A percentile compares a stretch with the other conserved stretches of the same genome.
These are phyloP conservation scores for Nemania sp. DNA, from an alignment of 2,329 filamentous ascomycete species.

Conservation along the genomic window DNA sequence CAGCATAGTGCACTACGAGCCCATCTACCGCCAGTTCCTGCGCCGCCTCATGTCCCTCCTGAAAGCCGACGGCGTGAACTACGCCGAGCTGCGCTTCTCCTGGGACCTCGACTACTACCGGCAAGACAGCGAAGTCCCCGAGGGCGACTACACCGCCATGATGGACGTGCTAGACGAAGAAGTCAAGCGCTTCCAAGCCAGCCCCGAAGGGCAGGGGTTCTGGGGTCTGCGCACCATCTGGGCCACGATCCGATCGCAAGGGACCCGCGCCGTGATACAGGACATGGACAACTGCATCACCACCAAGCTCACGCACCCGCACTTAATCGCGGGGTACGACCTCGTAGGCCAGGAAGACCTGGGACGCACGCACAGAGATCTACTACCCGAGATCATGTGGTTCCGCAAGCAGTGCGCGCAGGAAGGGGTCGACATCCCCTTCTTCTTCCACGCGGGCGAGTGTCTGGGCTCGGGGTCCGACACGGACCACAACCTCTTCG, in stretches of 20 bases:
- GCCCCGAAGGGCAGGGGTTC: constrained; percentile 78
- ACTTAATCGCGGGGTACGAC: constrained; percentile 88
- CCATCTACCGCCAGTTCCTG: constrained; percentile 83
- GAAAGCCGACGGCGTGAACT: constrained; percentile 84
- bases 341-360: constrained; percentile 88
- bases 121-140: constrained; percentile 72
- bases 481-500: constrained; percentile 85
- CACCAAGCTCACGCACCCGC: constrained; percentile 81
- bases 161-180: constrained; percentile 82
- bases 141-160: constrained; percentile 76
- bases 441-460: constrained; percentile 96
- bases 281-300: constrained; percentile 90
- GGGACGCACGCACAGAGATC: constrained; percentile 79
- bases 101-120: constrained; percentile 79
- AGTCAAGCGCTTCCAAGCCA: constrained; percentile 77
- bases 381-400: constrained; percentile 90
- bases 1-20: constrained; percentile 87
- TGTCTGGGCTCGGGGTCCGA: constrained; percentile 81
- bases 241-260: constrained; percentile 76
- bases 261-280: constrained; percentile 75
- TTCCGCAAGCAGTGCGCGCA: constrained; percentile 87
- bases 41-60: constrained; percentile 77
- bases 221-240: constrained; percentile 90
- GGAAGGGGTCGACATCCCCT: constrained; percentile 84
- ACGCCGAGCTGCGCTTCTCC: constrained; percentile 81